Evolutionary conservation across 139 green algal genomes (phyloP), one percentile per base, ranked within the genome.

Genomic region (Coccomyxa sp.): DNA sequence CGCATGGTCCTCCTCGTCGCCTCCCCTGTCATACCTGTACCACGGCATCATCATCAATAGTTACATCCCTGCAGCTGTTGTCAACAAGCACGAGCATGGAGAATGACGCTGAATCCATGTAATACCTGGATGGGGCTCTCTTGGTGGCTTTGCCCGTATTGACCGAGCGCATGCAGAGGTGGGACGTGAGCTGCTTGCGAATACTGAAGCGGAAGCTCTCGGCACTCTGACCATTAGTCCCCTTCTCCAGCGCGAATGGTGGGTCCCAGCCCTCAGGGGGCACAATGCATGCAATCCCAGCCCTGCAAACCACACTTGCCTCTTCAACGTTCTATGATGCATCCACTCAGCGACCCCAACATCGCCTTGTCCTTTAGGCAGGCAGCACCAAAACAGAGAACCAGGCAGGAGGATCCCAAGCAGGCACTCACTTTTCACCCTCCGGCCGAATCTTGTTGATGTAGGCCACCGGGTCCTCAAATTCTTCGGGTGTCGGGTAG

Each of bases 281-380:
- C 21, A 98, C 90, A 77, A 99, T 97, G 75, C 89, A 89, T 14
- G 91, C 95, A 67, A 99, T 93, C 25, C 96, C 83, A 77, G 67
- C 45, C 68, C 83, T 86, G 81, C 38, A 83, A 14, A 25, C 18
- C 18, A 71, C 18, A 71, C 1, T 4, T 71, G 63, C 21, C 63
- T 71, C 63, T 21, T 51, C 12, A 78, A 16, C 13, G 4, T 78
- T 38, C 25, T 38, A 11, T 71, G 63, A 71, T 1, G 9, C 7
- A 71, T 11, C 63, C 63, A 71, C 63, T 1, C 63, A 71, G 63
- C 10, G 63, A 9, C 9, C 21, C n/a, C 63, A 4, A 25, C 63
- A 71, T 25, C 18, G 9, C 18, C 63, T 71, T 21, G 21, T 15
- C 4, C 18, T 9, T 21, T 71, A 1, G 63, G 63, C 18, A 21